Evolutionary conservation across 257 asterid species (phyloP).

Genomic region (Solanum virginianum): DNA sequence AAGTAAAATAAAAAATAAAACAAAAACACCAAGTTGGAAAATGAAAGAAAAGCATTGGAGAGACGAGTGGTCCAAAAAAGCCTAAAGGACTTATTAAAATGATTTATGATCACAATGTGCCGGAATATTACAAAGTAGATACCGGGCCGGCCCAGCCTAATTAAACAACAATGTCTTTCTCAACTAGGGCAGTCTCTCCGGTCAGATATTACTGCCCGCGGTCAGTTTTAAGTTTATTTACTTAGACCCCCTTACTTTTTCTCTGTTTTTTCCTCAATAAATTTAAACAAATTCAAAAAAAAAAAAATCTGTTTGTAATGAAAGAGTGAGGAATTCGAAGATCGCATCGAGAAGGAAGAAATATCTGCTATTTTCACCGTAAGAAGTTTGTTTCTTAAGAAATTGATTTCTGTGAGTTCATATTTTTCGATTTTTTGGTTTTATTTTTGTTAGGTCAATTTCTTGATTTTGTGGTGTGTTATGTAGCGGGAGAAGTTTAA

Average conservation of each 20-base stretch:
- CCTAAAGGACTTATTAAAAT: neutral
- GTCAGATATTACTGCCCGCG: neutral
- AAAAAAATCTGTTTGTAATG: neutral
- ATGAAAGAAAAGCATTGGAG: neutral
- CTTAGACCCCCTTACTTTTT: neutral
- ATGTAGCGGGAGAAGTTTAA: neutral
- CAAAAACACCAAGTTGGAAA: neutral
- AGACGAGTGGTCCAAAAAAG: neutral
- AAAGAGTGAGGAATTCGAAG: neutral
- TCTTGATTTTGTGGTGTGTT: neutral
- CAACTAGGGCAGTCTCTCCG: neutral
- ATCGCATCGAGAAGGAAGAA: neutral
- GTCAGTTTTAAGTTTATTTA: neutral
- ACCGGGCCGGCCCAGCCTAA: slow-evolving; percentile 2
- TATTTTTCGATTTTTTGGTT: neutral
- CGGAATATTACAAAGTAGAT: slow-evolving; percentile 5
- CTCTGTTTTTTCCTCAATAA: neutral
- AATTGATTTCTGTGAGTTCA: neutral
- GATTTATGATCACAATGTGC: neutral
- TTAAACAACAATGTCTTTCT: neutral
- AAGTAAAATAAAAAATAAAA: neutral
- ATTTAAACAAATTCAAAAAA: neutral
- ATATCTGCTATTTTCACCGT: neutral
- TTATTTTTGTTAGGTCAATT: neutral
- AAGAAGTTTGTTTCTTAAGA: neutral